A percentile compares a stretch with the other conserved stretches of the same genome.
Conservation (phyloP, 345 rosid genomes). For the Eucalyptus virginea region DNA sequence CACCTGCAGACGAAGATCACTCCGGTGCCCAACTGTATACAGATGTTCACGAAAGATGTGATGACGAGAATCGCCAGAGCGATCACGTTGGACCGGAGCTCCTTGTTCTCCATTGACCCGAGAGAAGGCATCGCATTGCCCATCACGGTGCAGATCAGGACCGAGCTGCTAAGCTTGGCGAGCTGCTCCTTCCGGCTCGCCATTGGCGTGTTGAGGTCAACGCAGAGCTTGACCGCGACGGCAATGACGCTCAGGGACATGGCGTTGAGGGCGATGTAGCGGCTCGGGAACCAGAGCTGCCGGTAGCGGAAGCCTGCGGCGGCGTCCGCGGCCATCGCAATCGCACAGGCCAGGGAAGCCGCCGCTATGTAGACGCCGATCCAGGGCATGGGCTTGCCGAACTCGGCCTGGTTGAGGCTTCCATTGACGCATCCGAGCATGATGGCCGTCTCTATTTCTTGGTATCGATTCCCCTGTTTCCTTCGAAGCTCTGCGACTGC, state of each 20-base stretch:
- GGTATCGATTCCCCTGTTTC: neutral
- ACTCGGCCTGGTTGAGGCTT: slow-evolving; percentile 39
- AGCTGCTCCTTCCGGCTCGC: slow-evolving; percentile 79
- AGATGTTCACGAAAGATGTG: slow-evolving; percentile 52
- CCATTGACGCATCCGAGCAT: slow-evolving; percentile 64
- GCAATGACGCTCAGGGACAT: slow-evolving; percentile 56
- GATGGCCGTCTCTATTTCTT: neutral
- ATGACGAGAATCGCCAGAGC: slow-evolving; percentile 72
- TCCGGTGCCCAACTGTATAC: slow-evolving; percentile 79
- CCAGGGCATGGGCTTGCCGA: slow-evolving; percentile 68
- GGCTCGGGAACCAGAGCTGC: slow-evolving; percentile 72
- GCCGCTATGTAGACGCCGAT: slow-evolving; percentile 74
- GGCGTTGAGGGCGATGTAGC: slow-evolving; percentile 63
- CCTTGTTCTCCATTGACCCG: slow-evolving; percentile 56
- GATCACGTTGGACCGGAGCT: slow-evolving; percentile 40
- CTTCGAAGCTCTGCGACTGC: neutral
- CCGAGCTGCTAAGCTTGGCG: slow-evolving; percentile 71
- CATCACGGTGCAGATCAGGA: slow-evolving; percentile 62
- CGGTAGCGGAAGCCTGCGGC: slow-evolving; percentile 41
- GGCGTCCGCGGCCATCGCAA: slow-evolving; percentile 65
- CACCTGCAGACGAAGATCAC: slow-evolving; percentile 45
- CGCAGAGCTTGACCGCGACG: slow-evolving; percentile 63
- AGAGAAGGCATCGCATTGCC: slow-evolving; percentile 86
- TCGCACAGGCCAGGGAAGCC: slow-evolving; percentile 59
- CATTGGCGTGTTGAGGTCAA: slow-evolving; percentile 90